These are phyloP conservation scores for Podospora tetraspora DNA, from an alignment of 495 filamentous ascomycete genomes.

Conservation along the genomic window DNA sequence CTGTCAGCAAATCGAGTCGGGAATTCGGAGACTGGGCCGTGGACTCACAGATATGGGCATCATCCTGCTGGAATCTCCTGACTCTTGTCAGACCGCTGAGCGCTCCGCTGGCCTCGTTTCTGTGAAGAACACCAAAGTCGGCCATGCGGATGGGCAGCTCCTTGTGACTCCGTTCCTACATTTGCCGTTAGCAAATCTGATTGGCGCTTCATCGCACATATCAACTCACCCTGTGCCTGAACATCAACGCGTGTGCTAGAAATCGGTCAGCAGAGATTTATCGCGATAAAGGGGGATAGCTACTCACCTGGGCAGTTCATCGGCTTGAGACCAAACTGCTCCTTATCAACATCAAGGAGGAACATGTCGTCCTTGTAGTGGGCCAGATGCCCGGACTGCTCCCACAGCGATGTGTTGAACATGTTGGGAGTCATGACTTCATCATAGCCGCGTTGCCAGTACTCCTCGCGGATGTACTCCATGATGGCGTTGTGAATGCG, in stretches of 20 bases:
- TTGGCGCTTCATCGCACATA: not conserved
- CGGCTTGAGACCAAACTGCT: conserved; percentile 80
- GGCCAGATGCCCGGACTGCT: conserved; percentile 88
- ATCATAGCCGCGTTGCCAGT: conserved; percentile 89
- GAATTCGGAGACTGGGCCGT: not conserved
- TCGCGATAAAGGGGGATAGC: conserved; percentile 41
- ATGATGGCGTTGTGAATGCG: conserved; percentile 87
- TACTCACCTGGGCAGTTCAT: conserved; percentile 90
- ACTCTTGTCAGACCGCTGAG: conserved; percentile 87
- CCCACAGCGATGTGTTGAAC: conserved; percentile 87
- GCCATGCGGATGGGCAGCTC: conserved; percentile 87
- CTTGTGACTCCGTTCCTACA: conserved; percentile 65
- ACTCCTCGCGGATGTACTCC: conserved; percentile 73
- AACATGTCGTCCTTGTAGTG: conserved; percentile 99
- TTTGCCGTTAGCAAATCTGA: not conserved
- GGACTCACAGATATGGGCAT: conserved; percentile 72
- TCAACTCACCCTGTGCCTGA: conserved; percentile 26
- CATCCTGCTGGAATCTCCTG: conserved; percentile 89
- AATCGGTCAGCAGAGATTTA: conserved; percentile 37
- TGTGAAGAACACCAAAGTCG: conserved; percentile 91
- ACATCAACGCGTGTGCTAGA: conserved; percentile 32
- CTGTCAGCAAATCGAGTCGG: not conserved
- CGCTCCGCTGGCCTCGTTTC: conserved; percentile 92
- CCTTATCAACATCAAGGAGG: conserved; percentile 83
- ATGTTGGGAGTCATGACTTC: conserved; percentile 96